Evolutionary conservation across 257 asterid genomes (phyloP).

Genomic region (Buddleja alternifolia): DNA sequence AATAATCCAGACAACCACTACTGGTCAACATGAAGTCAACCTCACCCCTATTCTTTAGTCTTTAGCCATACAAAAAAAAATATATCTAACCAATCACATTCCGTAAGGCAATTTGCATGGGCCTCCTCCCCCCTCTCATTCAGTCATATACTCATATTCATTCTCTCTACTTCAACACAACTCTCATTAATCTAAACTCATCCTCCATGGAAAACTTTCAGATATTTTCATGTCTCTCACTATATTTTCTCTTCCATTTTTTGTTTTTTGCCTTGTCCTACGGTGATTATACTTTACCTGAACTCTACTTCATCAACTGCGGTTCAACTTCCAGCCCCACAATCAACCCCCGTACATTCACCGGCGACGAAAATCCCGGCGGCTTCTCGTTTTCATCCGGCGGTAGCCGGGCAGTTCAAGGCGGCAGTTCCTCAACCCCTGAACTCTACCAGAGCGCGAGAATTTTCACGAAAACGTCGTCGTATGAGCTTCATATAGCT

Average conservation of each 20-base stretch:
- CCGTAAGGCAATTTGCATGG: slow-evolving; percentile 4
- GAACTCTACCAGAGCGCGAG: slow-evolving; percentile 49
- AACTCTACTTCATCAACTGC: slow-evolving; percentile 56
- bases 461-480: slow-evolving; percentile 39
- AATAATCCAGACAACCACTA: not conserved
- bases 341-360: slow-evolving; percentile 26
- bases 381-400: slow-evolving; percentile 11
- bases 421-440: not conserved
- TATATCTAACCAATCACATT: not conserved
- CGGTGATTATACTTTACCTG: slow-evolving; percentile 35
- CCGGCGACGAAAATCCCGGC: slow-evolving; percentile 35
- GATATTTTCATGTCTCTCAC: slow-evolving; percentile 24
- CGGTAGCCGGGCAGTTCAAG: slow-evolving; percentile 1
- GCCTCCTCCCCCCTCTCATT: not conserved
- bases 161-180: not conserved
- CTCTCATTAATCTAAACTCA: too few relatives aligned
- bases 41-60: not conserved
- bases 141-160: too few relatives aligned
- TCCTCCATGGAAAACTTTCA: slow-evolving; percentile 43
- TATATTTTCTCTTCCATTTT: slow-evolving; percentile 6
- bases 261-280: not conserved
- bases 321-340: slow-evolving; percentile 37
- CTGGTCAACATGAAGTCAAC: slow-evolving; percentile 32
- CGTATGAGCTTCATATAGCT: slow-evolving; percentile 36
- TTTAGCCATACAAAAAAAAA: not conserved